phyloP scores from a whole-genome alignment of 2,329 filamentous ascomycete species.

The Curvularia sp. region DNA sequence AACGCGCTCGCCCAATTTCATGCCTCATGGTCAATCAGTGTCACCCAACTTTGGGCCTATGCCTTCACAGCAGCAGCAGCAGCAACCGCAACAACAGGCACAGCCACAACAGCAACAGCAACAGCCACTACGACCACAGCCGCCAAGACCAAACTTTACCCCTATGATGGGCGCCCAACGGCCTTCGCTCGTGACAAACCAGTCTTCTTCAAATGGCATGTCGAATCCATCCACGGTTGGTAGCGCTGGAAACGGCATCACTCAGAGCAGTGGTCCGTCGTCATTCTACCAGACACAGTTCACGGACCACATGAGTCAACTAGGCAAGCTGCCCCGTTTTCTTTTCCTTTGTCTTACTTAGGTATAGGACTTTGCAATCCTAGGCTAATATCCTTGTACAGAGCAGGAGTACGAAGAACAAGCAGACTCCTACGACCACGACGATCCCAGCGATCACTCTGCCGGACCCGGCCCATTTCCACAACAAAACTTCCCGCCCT shows the following conservation, averaged over 20 bases:
- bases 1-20: conserved; percentile 67
- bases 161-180: conserved; percentile 52
- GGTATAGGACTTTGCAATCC: conserved; percentile 68
- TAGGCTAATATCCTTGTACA: conserved; percentile 73
- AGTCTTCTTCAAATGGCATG: conserved; percentile 46
- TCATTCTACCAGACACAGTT: conserved; percentile 85
- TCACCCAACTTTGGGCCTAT: conserved; percentile 66
- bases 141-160: conserved; percentile 57
- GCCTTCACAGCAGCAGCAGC: conserved; percentile 53
- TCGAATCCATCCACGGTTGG: conserved; percentile 47
- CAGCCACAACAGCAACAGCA: conserved; percentile 44
- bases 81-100: conserved; percentile 44
- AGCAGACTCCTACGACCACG: conserved; percentile 85
- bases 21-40: conserved; percentile 65
- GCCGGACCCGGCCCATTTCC: conserved; percentile 72
- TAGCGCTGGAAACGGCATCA: conserved; percentile 47
- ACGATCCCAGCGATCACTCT: conserved; percentile 70
- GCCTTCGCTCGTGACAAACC: conserved; percentile 47
- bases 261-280: conserved; percentile 51
- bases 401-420: conserved; percentile 97
- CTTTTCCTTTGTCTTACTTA: conserved; percentile 53
- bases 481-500: conserved; percentile 59
- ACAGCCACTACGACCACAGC: conserved; percentile 56
- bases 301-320: conserved; percentile 92
- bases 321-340: conserved; percentile 78